Percentiles rank a stretch among this genome's conserved stretches.
phyloP scores from a whole-genome alignment of 768 basidiomycete genomes.

The Amylocystis lapponica region DNA sequence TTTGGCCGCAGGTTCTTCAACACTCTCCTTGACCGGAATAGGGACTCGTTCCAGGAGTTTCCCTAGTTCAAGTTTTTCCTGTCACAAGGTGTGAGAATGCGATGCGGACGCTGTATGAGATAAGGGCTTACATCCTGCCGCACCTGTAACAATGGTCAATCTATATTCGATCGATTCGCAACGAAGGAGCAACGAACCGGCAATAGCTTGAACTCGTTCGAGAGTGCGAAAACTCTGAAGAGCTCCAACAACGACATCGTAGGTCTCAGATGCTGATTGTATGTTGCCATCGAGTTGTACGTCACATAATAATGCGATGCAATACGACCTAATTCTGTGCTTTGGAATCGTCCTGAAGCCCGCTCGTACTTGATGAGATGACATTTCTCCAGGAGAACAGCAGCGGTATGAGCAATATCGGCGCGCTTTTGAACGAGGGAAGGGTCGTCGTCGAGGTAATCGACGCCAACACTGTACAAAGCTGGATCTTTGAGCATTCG shows the following conservation, averaged over 20 bases:
- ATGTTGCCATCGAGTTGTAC: constrained; percentile 92
- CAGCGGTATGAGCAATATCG: constrained; percentile 91
- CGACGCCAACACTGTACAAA: constrained; percentile 81
- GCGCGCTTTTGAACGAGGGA: constrained; percentile 87
- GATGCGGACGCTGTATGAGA: not conserved
- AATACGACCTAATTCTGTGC: constrained; percentile 89
- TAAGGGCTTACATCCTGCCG: constrained; percentile 49
- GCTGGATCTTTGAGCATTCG: constrained; percentile 90
- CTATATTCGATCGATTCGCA: too few species aligned
- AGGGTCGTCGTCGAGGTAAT: constrained; percentile 85
- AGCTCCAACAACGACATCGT: constrained; percentile 87
- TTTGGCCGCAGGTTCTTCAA: constrained; percentile 95
- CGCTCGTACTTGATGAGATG: constrained; percentile 94
- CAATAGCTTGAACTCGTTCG: constrained; percentile 91
- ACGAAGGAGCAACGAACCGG: constrained; percentile 41
- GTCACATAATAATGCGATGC: constrained; percentile 96
- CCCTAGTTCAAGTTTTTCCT: constrained; percentile 84
- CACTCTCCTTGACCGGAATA: constrained; percentile 93
- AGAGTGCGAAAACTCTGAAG: constrained; percentile 92
- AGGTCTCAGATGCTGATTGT: constrained; percentile 88
- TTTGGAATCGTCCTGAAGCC: constrained; percentile 80
- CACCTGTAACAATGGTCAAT: too few species aligned
- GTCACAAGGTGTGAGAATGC: constrained; percentile 6
- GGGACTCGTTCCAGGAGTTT: constrained; percentile 93
- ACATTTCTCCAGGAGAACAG: constrained; percentile 89